Percentiles rank a stretch among this genome's conserved stretches.
Evolutionary conservation across 768 basidiomycete genomes (phyloP).

Genomic region (Rhodotorula kratochvilovae): DNA sequence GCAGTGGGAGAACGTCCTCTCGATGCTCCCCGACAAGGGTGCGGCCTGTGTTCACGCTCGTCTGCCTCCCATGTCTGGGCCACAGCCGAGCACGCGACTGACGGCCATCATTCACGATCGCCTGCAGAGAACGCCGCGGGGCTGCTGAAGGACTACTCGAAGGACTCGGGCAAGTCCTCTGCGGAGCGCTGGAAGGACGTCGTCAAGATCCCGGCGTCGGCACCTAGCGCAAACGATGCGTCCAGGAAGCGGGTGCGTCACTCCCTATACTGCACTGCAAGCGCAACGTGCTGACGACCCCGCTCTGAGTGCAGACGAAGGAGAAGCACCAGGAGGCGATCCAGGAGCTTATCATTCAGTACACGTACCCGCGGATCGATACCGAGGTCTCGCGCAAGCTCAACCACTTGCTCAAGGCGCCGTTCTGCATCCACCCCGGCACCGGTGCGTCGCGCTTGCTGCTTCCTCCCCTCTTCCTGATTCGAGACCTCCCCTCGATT

Average conservation of each 20-base stretch:
- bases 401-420: constrained; percentile 95
- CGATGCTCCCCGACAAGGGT: constrained; percentile 66
- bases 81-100: neutral
- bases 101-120: neutral
- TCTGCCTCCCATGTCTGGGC: neutral
- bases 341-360: constrained; percentile 85
- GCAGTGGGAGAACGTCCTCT: constrained; percentile 69
- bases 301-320: neutral
- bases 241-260: neutral
- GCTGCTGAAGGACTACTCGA: neutral
- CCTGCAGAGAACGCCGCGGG: neutral
- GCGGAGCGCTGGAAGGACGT: constrained; percentile 71
- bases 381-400: constrained; percentile 95
- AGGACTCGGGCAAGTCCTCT: constrained; percentile 51
- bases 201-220: neutral
- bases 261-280: neutral
- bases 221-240: neutral
- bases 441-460: constrained; percentile 53
- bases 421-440: constrained; percentile 93
- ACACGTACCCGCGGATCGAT: constrained; percentile 93
- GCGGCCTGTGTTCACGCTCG: constrained; percentile 16
- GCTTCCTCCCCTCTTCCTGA: neutral
- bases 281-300: neutral
- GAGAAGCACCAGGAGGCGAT: constrained; percentile 51
- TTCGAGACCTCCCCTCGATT: neutral